Evolutionary conservation across 176 grass and related monocot genomes (phyloP).

Genomic region (Saccharum spontaneum): DNA sequence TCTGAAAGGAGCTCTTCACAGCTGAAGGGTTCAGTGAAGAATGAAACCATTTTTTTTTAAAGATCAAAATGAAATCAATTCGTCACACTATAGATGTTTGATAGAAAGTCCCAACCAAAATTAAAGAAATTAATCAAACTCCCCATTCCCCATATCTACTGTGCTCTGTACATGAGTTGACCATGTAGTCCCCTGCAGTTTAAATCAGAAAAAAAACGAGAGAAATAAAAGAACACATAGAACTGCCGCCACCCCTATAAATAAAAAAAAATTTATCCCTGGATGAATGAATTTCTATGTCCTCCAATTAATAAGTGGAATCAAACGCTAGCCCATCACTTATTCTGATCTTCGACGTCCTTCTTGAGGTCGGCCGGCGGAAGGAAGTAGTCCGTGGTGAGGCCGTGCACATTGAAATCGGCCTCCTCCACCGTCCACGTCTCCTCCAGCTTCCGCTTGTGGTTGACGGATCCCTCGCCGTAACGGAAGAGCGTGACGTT

Average conservation of each 20-base stretch:
- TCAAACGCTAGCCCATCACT: background rate
- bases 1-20: background rate
- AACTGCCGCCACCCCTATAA: slow-evolving; percentile 20
- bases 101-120: background rate
- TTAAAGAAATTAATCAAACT: background rate
- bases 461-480: slow-evolving; percentile 91
- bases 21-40: background rate
- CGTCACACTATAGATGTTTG: background rate
- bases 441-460: slow-evolving; percentile 96
- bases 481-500: slow-evolving; percentile 80
- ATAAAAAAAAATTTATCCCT: background rate
- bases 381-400: slow-evolving; percentile 71
- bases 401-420: slow-evolving; percentile 80
- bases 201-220: background rate
- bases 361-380: slow-evolving; percentile 72
- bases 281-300: background rate
- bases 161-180: slow-evolving; percentile 5
- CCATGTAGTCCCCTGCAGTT: slow-evolving; percentile 18
- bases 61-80: background rate
- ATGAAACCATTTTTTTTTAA: background rate
- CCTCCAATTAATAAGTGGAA: background rate
- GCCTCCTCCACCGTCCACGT: slow-evolving; percentile 94
- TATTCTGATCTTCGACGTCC: slow-evolving; percentile 39
- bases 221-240: slow-evolving; percentile 3
- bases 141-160: background rate